Percentiles rank a stretch among this genome's conserved stretches.
Conservation (phyloP, 208 protist species). For the Trypanosoma platydactyli region DNA sequence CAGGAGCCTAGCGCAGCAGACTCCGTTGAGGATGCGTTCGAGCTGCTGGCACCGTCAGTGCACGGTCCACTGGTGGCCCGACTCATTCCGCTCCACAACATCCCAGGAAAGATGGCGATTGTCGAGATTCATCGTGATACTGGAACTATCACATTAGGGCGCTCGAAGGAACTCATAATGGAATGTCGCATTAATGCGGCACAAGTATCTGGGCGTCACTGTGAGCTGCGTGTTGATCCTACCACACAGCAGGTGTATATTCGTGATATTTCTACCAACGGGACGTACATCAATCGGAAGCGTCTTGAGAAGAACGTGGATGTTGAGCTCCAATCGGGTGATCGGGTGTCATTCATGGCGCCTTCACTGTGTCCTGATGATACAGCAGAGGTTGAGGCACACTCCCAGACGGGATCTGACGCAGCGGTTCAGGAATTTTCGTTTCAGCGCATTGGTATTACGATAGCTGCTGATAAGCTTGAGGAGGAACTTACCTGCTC, state of each 20-base stretch:
- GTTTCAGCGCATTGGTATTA: constrained; percentile 53
- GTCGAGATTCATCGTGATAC: constrained; percentile 56
- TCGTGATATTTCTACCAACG: constrained; percentile 76
- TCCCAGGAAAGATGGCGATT: neutral
- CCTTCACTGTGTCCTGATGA: constrained; percentile 7
- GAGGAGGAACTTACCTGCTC: constrained; percentile 77
- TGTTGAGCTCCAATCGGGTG: constrained; percentile 54
- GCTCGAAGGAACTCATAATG: constrained; percentile 61
- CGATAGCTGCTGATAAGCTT: constrained; percentile 38
- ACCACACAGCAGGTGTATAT: constrained; percentile 51
- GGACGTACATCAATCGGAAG: constrained; percentile 72
- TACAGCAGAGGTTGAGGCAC: neutral
- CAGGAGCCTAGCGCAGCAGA: neutral
- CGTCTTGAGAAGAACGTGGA: constrained; percentile 42
- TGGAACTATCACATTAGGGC: constrained; percentile 50
- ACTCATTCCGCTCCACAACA: constrained; percentile 47
- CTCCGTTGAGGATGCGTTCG: constrained; percentile 68
- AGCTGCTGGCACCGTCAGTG: constrained; percentile 66
- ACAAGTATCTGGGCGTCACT: constrained; percentile 73
- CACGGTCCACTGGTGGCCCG: constrained; percentile 68
- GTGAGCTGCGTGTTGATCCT: constrained; percentile 61
- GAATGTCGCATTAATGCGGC: constrained; percentile 57
- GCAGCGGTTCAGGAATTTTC: constrained; percentile 34
- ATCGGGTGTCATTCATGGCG: constrained; percentile 46
- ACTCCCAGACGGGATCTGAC: neutral